A percentile compares a stretch with the other conserved stretches of the same genome.
phyloP scores from a whole-genome alignment of 192 early-diverging fungal genomes.

The Umbelopsis ramanniana region DNA sequence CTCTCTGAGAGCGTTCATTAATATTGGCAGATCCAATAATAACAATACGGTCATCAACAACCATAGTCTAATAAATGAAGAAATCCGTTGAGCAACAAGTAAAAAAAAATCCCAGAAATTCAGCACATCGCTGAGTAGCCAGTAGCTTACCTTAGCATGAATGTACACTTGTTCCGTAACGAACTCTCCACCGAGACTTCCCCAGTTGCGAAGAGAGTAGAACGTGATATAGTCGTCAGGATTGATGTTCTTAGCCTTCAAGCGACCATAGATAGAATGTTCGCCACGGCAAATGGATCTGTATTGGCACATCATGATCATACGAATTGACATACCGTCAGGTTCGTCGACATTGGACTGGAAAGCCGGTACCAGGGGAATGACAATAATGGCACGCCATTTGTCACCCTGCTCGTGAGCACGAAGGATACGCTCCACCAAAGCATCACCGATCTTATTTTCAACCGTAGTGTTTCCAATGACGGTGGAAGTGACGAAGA shows the following conservation, averaged over 20 bases:
- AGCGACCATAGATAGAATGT: conserved; percentile 66
- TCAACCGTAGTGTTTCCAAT: conserved; percentile 65
- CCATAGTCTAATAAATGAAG: conserved; percentile 58
- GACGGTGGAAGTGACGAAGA: conserved; percentile 72
- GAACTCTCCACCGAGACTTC: conserved; percentile 55
- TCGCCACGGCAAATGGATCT: conserved; percentile 75
- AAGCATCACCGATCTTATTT: conserved; percentile 77
- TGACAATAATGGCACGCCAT: conserved; percentile 71
- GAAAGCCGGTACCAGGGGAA: conserved; percentile 84
- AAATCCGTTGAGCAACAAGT: background rate
- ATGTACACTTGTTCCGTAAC: conserved; percentile 88
- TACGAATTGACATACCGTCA: conserved; percentile 71
- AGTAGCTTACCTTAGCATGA: conserved; percentile 72
- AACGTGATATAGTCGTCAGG: conserved; percentile 74
- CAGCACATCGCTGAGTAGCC: background rate
- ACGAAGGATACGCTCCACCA: conserved; percentile 72
- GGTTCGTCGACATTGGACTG: conserved; percentile 70
- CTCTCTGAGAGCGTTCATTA: conserved; percentile 85
- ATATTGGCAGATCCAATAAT: conserved; percentile 89
- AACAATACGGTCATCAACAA: conserved; percentile 82
- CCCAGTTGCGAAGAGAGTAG: conserved; percentile 78
- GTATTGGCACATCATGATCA: conserved; percentile 84
- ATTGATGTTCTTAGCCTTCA: conserved; percentile 58
- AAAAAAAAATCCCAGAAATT: background rate
- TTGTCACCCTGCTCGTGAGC: conserved; percentile 58